These are phyloP conservation scores for Mycena galopus DNA, from an alignment of 768 basidiomycete species.

Conservation along the genomic window DNA sequence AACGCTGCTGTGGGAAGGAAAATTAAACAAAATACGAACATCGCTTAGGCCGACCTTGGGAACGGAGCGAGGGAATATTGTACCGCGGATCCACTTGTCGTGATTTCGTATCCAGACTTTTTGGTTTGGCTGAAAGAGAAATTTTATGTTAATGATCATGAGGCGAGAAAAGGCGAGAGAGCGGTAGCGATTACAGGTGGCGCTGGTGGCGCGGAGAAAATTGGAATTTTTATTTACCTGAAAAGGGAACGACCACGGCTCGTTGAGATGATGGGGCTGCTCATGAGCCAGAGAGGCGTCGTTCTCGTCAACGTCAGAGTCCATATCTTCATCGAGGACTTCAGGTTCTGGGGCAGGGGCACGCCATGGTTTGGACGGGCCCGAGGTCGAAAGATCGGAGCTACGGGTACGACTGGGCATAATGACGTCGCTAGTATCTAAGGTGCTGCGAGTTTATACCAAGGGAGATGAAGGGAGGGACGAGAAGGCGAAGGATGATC, in stretches of 20 bases:
- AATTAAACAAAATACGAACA: slow-evolving; percentile 17
- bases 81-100: slow-evolving; percentile 33
- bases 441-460: neutral
- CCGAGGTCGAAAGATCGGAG: slow-evolving; percentile 17
- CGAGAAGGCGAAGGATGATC: slow-evolving; percentile 19
- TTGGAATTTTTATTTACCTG: slow-evolving; percentile 49
- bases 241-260: slow-evolving; percentile 67
- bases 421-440: slow-evolving; percentile 22
- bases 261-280: slow-evolving; percentile 52
- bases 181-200: slow-evolving; percentile 21
- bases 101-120: slow-evolving; percentile 32
- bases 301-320: slow-evolving; percentile 26
- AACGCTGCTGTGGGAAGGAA: neutral
- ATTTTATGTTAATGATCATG: neutral
- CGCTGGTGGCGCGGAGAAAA: slow-evolving; percentile 12
- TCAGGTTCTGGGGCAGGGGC: slow-evolving; percentile 20
- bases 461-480: slow-evolving; percentile 7
- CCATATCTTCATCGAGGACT: slow-evolving; percentile 18
- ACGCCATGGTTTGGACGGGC: slow-evolving; percentile 26
- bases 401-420: slow-evolving; percentile 32
- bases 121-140: slow-evolving; percentile 23
- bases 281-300: neutral
- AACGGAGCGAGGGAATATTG: slow-evolving; percentile 31
- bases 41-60: slow-evolving; percentile 26
- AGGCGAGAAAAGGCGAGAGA: neutral